These are phyloP conservation scores for Trichoderma arundinaceum DNA, from an alignment of 2,329 filamentous ascomycete genomes.

Conservation along the genomic window DNA sequence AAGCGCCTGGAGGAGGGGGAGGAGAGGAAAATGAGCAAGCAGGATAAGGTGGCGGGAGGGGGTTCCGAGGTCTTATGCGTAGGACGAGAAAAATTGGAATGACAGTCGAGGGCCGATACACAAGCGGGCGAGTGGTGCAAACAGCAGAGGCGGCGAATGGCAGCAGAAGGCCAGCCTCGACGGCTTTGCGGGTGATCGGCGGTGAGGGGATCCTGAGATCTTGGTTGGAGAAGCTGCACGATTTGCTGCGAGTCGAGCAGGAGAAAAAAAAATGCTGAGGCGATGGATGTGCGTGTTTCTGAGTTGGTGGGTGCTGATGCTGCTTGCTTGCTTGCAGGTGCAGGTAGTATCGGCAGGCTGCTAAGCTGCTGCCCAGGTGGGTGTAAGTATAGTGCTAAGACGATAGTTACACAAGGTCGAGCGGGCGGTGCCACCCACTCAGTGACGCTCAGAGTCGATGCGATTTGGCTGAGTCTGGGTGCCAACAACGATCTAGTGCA, in stretches of 20 bases:
- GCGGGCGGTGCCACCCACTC: slow-evolving; percentile 26
- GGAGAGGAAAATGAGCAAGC: slow-evolving; percentile 11
- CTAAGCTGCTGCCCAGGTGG: no score
- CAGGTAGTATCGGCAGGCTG: slow-evolving; percentile 5
- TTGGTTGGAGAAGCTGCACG: slow-evolving; percentile 25
- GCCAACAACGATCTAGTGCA: no score
- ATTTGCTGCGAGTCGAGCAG: background rate
- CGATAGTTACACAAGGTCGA: background rate
- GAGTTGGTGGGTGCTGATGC: slow-evolving; percentile 10
- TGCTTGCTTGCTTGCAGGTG: no score
- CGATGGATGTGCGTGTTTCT: slow-evolving; percentile 18
- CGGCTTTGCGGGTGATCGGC: slow-evolving; percentile 32
- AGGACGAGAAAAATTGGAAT: background rate
- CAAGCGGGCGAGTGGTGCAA: slow-evolving; percentile 10
- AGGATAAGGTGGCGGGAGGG: slow-evolving; percentile 21
- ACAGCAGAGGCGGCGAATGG: slow-evolving; percentile 10
- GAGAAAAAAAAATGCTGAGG: background rate
- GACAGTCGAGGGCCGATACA: slow-evolving; percentile 1
- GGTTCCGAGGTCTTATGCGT: slow-evolving; percentile 21
- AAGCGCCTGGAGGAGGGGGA: slow-evolving; percentile 13
- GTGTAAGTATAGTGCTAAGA: no score
- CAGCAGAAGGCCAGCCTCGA: slow-evolving; percentile 18
- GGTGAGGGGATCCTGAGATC: slow-evolving; percentile 31
- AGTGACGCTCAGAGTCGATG: slow-evolving; percentile 4
- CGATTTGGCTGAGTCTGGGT: no score